Base-by-base conservation (phyloP, 2,329 filamentous ascomycete genomes). In the Calonectria ilicicola region DNA sequence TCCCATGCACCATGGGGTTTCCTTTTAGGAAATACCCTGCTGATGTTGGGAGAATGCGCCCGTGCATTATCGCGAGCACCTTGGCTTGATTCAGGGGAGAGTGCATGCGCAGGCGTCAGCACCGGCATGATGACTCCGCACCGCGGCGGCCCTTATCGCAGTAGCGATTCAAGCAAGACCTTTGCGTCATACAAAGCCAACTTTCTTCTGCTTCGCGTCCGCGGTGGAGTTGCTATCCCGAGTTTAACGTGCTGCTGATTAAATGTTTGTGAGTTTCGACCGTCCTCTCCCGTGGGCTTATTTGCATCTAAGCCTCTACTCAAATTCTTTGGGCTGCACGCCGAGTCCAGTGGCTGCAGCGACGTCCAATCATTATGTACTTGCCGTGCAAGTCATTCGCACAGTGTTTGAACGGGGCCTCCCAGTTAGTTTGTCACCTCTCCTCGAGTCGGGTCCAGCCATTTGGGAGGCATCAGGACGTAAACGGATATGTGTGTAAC, bases 21-120 rank as follows among this genome's bases (percentile, higher is more conserved):
- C 65, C 17, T 67, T 67, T 67, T 63, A 21, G 69, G 69, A 72
- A 72, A 65, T 47, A 64, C 40, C 63, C 53, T 67, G 65, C 65
- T 67, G 56, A 67, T 58, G 56, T 19, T 27, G 32, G 17, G 49
- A 35, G 40, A 46, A 4, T 46, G 58, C 58, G 40, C 58, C 38
- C 40, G 58, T 63, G 9, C 49, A 17, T 44, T 46, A 32, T 46
- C 60, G 44, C 63, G 38, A 71, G 66, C 64, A 58, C 32, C 14
- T 60, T 40, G 26, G n/a, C 46, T 47, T 46, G 26, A 49, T 65
- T 62, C 46, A 67, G 65, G 69, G 56, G 65, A 63, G 42, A 27
- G n/a, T 49, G 38, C 53, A 60, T 60, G 15, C 27, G 44, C 44
- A 38, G 19, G 62, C 40, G 68, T 70, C 51, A 67, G 35, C 35